Percentiles rank a stretch among this genome's conserved stretches.
phyloP scores from a whole-genome alignment of 768 basidiomycete genomes.

The Mrakia frigida region DNA sequence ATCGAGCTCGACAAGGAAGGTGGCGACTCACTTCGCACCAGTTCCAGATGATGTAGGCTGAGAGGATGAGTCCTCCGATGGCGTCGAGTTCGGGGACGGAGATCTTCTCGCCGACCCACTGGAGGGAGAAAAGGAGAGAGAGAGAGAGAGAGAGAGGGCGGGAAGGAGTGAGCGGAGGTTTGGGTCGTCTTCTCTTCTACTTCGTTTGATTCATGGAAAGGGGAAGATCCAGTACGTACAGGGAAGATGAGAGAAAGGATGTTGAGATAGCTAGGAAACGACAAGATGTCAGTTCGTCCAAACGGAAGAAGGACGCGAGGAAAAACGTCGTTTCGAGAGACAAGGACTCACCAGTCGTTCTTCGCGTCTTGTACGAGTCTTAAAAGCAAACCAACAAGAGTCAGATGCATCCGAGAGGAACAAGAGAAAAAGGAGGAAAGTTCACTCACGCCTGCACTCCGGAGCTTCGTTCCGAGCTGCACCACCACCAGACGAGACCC shows the following conservation, averaged over 20 bases:
- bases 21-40: conserved; percentile 25
- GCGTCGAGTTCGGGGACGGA: conserved; percentile 19
- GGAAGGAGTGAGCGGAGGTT: not conserved
- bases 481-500: conserved; percentile 11
- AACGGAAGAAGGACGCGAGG: not conserved
- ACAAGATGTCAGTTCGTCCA: not conserved
- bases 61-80: conserved; percentile 23
- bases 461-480: not conserved
- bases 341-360: conserved; percentile 21
- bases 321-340: not conserved
- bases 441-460: conserved; percentile 24
- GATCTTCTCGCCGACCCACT: conserved; percentile 29
- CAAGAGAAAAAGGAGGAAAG: no score
- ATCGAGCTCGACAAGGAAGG: not conserved
- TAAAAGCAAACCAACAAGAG: not conserved
- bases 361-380: conserved; percentile 28
- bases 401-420: not conserved
- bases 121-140: no score
- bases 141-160: not conserved
- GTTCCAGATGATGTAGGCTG: conserved; percentile 28
- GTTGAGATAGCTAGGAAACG: conserved; percentile 25
- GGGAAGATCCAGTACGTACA: not conserved
- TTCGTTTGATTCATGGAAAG: not conserved
- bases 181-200: not conserved
- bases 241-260: conserved; percentile 28